Evolutionary conservation across 1,284 basidiomycete genomes (phyloP).

Genomic region (Rhizoctonia solani): DNA sequence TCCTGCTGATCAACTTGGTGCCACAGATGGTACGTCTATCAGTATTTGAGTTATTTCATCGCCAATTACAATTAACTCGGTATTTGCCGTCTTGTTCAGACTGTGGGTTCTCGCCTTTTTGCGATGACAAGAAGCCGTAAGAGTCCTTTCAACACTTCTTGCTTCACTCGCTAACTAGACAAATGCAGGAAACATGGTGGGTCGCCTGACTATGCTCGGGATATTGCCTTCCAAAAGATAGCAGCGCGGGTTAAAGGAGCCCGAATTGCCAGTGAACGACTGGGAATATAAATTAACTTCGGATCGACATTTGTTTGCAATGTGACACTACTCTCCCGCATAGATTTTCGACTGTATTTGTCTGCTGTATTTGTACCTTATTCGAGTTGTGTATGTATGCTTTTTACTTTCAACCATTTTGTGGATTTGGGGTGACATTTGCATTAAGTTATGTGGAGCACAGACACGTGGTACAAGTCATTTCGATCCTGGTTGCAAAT

Average conservation of each 20-base stretch:
- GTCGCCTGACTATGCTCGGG: constrained; percentile 39
- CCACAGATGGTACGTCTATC: constrained; percentile 38
- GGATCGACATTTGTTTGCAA: background rate
- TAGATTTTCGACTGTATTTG: too few relatives aligned
- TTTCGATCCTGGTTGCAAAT: too few relatives aligned
- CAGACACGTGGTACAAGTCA: too few relatives aligned
- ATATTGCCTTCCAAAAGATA: constrained; percentile 41
- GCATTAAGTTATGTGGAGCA: too few relatives aligned
- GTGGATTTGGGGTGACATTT: too few relatives aligned
- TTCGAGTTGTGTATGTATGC: too few relatives aligned
- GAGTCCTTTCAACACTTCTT: too few relatives aligned
- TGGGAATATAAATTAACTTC: constrained; percentile 32
- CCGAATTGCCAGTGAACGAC: constrained; percentile 39
- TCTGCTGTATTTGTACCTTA: too few relatives aligned
- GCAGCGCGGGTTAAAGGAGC: constrained; percentile 40
- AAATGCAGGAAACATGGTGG: constrained; percentile 35
- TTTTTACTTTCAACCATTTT: too few relatives aligned
- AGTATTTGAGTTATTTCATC: background rate
- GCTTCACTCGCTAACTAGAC: too few relatives aligned
- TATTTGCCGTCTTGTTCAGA: constrained; percentile 33
- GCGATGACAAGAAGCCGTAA: constrained; percentile 39
- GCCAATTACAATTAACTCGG: background rate
- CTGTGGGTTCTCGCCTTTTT: constrained; percentile 42
- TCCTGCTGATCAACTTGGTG: constrained; percentile 40
- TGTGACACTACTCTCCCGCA: background rate